Base-by-base conservation (phyloP, 306 rosid genomes). In the Geum urbanum region DNA sequence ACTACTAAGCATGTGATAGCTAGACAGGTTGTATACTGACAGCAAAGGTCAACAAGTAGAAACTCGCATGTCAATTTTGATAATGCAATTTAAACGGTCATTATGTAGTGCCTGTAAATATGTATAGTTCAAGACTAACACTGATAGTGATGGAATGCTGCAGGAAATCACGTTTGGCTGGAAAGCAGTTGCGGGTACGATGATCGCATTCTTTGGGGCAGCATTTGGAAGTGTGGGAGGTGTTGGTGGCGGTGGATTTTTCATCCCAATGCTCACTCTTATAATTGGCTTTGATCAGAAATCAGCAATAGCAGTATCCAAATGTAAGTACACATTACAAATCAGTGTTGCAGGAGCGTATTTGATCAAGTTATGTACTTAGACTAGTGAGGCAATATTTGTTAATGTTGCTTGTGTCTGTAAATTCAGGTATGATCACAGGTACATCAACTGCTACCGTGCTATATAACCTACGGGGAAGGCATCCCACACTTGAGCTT, bases 201-300 rank as follows among this genome's bases (percentile, higher is more conserved):
- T 85, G 41, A 64, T 91, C 57, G 92, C 92, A 19, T 91, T 91
- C 61, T 78, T 84, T 22, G 96, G 96, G 39, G 97, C 88, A 0
- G 91, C 97, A 9, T 88, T 87, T 84, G 96, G 96, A 78, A 91
- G 97, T 69, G 92, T 91, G 2, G 97, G 97, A 47, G 96, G 96
- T 46, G 92, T 91, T 48, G 97, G 94, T 67, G 96, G 97, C 0
- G 97, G 96, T 62, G 97, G 97, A 76, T 85, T 88, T 72, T 91
- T 85, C 32, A 95, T 91, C 56, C 97, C 97, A 20, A 91, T 91
- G 97, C 91, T 91, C 55, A 89, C 81, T 45, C 89, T 91, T 2
- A 74, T 88, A 46, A 70, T 91, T 73, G 97, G 96, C 1, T 91
- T 88, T 77, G 97, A 91, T 84, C 77, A 86, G 46, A 91, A 88